Evolutionary conservation across 176 grass and related monocot genomes (phyloP), one percentile per base, ranked within the genome.

Genomic region (Eragrostis nindensis): DNA sequence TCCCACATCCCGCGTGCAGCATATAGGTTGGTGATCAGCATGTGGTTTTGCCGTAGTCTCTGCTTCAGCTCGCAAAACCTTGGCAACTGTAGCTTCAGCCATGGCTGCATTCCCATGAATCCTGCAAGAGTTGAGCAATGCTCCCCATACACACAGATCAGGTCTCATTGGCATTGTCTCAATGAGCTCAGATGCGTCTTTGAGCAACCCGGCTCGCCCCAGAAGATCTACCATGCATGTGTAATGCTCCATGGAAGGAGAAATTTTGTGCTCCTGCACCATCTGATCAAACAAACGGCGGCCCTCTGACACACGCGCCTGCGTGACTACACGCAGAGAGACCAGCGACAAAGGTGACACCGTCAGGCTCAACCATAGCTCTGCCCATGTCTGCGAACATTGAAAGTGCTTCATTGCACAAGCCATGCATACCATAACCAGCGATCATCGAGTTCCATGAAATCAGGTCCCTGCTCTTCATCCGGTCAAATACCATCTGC

Each of bases 371-470:
- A 66, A 55, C 57, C n/a, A 22, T 64, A 53, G 73, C 68, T 54
- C 21, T 2, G 21, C 47, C 44, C 92, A 94, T 82, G 68, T 59
- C 68, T 0, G 56, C 0, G 1, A 94, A 87, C 39, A 85, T 14
- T 7, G 60, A 56, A 5, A 91, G 83, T 62, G 92, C 86, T 64
- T 91, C 68, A 3, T 87, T 80, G 7, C 89, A 91, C 32, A 89
- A 40, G 11, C 92, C 89, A 22, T 89, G 84, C 55, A 87, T 71
- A 32, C 83, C 89, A 13, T 91, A 89, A 9, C 80, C 74, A 21
- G 89, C 47, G 3, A 91, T 61, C 86, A 91, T 84, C 0, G 92
- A 87, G 68, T 94, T 94, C 89, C 92, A 94, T 30, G 92, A 89
- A 3, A 91, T 88, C 62, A 94, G 41, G 82, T 91, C 92, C 71